Percentiles rank a stretch among this genome's conserved stretches.
These are phyloP conservation scores for Fomitopsis schrenkii DNA, from an alignment of 1,284 basidiomycete genomes.

Conservation along the genomic window DNA sequence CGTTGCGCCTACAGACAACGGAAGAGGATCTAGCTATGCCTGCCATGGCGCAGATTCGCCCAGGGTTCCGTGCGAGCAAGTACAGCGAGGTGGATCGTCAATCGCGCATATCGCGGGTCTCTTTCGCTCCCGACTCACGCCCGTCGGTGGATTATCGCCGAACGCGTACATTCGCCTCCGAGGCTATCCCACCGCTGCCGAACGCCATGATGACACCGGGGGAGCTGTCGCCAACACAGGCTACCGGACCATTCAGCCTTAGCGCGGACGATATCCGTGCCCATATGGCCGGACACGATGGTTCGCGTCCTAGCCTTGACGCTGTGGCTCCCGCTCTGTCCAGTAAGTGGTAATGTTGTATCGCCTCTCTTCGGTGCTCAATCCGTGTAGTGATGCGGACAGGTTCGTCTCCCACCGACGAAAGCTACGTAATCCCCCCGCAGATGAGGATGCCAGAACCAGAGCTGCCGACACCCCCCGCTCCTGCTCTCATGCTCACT, in stretches of 20 bases:
- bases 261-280: slow-evolving; percentile 61
- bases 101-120: slow-evolving; percentile 51
- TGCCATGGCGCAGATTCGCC: slow-evolving; percentile 51
- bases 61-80: slow-evolving; percentile 36
- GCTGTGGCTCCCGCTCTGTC: slow-evolving; percentile 61
- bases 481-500: slow-evolving; percentile 27
- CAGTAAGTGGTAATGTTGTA: slow-evolving; percentile 36
- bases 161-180: slow-evolving; percentile 55
- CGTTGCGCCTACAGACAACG: slow-evolving; percentile 22
- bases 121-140: slow-evolving; percentile 68
- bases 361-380: not conserved
- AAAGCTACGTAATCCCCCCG: slow-evolving; percentile 30
- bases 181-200: slow-evolving; percentile 52
- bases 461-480: slow-evolving; percentile 27
- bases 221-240: slow-evolving; percentile 65
- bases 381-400: slow-evolving; percentile 57
- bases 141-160: slow-evolving; percentile 57
- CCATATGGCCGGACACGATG: slow-evolving; percentile 28
- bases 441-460: slow-evolving; percentile 19
- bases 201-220: slow-evolving; percentile 30
- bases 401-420: slow-evolving; percentile 28
- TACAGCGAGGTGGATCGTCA: slow-evolving; percentile 21
- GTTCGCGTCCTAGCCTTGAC: slow-evolving; percentile 35
- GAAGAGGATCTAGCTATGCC: slow-evolving; percentile 25
- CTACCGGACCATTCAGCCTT: slow-evolving; percentile 59